Percentiles rank a stretch among this genome's conserved stretches.
These are phyloP conservation scores for Lantana camara DNA, from an alignment of 257 asterid genomes.

Conservation along the genomic window DNA sequence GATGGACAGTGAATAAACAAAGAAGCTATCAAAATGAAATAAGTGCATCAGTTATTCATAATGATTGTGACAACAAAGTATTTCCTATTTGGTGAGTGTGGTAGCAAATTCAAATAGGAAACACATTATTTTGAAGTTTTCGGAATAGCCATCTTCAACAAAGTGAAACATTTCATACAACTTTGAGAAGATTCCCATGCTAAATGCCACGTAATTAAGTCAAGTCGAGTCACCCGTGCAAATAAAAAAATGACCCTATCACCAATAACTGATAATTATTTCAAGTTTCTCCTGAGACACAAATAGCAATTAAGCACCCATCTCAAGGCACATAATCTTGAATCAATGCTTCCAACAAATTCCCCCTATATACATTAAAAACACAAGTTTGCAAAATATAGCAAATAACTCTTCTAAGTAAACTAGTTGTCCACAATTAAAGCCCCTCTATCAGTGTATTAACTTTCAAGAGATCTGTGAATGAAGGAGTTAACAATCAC, in stretches of 20 bases:
- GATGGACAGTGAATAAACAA: conserved; percentile 42
- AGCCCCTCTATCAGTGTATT: neutral
- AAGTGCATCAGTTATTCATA: neutral
- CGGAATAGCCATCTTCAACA: neutral
- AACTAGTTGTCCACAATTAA: neutral
- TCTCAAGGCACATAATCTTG: neutral
- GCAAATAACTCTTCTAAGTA: neutral
- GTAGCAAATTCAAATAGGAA: neutral
- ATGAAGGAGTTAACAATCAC: neutral
- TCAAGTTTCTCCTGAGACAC: neutral
- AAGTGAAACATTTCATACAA: neutral
- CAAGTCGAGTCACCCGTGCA: too few relatives aligned
- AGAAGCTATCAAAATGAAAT: neutral
- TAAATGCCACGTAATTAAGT: neutral
- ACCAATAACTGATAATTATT: too few relatives aligned
- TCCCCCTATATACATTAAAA: neutral
- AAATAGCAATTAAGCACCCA: neutral
- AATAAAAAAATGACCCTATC: too few relatives aligned
- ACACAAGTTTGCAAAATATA: neutral
- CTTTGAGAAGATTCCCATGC: too few relatives aligned
- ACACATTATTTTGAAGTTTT: neutral
- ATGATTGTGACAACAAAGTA: neutral
- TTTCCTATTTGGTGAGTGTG: neutral
- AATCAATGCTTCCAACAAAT: neutral
- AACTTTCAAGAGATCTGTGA: neutral